Base-by-base conservation (phyloP, 371 early-diverging fungal species). In the Saksenaea oblongispora region DNA sequence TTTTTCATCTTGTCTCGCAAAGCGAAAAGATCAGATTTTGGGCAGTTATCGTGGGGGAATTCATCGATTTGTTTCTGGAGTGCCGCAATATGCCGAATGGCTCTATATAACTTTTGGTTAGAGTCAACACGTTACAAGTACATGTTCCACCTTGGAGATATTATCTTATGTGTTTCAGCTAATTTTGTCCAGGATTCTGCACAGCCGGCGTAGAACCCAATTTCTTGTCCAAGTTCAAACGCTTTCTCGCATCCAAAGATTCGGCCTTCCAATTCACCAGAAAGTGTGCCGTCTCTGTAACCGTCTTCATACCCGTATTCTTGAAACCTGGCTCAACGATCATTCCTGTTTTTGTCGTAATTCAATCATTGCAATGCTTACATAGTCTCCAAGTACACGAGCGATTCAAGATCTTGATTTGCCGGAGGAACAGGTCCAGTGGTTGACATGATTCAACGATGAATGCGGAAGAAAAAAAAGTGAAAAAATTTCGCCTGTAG, bases 191-290 rank as follows among this genome's bases (percentile, higher is more conserved):
- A 92, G 54, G 80, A 67, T 39, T 86, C 79, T 13, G 82, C 85
- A 64, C 89, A 87, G 10, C 92, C 92, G 4, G 76, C 69, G 70
- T 91, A 92, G 62, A 87, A 91, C 18, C 91, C 91, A 58, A 91
- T 75, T 65, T 92, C 92, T 34, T 79, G 80, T 24, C 88, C 87
- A 2, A 92, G 72, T 39, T 85, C 88, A 69, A 85, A 89, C 1
- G 89, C 90, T 39, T 88, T 85, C 70, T 88, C 89, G 35, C 86
- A 85, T 5, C 92, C 92, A 75, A 91, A 80, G 57, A 87, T 79
- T 31, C 87, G 84, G 5, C 92, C 92, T 65, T 92, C 92, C 27
- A 85, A 68, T n/a, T 71, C 79, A 22, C 91, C 92, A 5, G 80
- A 76, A 22, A 63, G 58, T 56, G 79, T 79, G 26, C 90, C 92